These are phyloP conservation scores for Cucurbita ficifolia DNA, from an alignment of 306 rosid genomes.

Conservation along the genomic window DNA sequence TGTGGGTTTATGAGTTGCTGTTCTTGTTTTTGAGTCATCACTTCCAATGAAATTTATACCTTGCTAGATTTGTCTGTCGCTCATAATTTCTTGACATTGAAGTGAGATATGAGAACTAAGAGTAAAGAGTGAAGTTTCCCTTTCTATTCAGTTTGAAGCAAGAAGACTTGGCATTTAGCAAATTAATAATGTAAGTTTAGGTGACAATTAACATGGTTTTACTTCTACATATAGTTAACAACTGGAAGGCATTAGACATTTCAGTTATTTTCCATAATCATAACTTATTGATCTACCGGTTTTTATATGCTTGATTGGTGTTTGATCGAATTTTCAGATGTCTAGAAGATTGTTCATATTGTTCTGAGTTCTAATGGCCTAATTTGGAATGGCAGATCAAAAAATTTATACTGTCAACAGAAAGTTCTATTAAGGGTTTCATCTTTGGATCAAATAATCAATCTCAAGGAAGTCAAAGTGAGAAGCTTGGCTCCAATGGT, in stretches of 20 bases:
- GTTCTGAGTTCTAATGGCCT: slow-evolving; percentile 11
- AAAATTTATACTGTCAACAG: slow-evolving; percentile 42
- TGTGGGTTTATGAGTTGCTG: not conserved
- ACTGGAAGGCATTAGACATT: not conserved
- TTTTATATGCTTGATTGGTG: not conserved
- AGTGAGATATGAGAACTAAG: not conserved
- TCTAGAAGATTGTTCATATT: not conserved
- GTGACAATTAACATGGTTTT: not conserved
- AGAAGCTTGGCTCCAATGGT: slow-evolving; percentile 20
- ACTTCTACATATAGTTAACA: not conserved
- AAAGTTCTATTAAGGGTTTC: slow-evolving; percentile 42
- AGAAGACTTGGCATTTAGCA: not conserved
- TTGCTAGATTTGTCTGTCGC: not conserved
- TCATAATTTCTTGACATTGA: not conserved
- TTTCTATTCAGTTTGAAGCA: not conserved
- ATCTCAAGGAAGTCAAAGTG: slow-evolving; percentile 22
- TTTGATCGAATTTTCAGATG: not conserved
- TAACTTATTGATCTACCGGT: not conserved
- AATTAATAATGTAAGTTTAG: not conserved
- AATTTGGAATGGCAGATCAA: slow-evolving; percentile 42
- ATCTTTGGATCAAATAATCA: slow-evolving; percentile 44
- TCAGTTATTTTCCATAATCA: not conserved
- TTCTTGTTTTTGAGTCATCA: not conserved
- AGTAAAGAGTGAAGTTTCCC: not conserved
- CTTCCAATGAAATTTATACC: not conserved